These are phyloP conservation scores for Dactylonectria estremocensis DNA, from an alignment of 2,329 filamentous ascomycete genomes.

Conservation along the genomic window DNA sequence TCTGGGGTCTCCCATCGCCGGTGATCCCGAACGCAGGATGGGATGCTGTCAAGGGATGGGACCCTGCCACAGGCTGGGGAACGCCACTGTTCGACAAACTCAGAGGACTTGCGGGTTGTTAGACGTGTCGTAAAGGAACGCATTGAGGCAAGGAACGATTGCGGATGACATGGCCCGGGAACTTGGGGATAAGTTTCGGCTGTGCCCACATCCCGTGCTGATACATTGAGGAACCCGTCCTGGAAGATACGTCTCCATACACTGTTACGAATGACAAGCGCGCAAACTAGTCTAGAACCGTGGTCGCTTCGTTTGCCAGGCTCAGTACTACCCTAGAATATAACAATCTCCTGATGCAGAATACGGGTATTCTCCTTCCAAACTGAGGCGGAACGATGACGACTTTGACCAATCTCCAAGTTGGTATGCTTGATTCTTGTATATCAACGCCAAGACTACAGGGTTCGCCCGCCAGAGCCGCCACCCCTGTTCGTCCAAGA, in stretches of 20 bases:
- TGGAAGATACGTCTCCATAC: slow-evolving; percentile 1
- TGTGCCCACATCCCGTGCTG: background rate
- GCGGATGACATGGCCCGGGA: background rate
- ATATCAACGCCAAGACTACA: background rate
- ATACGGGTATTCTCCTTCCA: background rate
- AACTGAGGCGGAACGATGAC: background rate
- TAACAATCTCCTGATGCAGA: slow-evolving; percentile 2
- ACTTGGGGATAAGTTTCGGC: background rate
- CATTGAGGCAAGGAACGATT: background rate
- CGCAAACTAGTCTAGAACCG: background rate
- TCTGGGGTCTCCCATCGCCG: slow-evolving; percentile 46
- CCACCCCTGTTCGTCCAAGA: background rate
- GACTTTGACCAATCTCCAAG: background rate
- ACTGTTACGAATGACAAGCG: background rate
- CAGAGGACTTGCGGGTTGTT: slow-evolving; percentile 34
- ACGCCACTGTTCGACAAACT: slow-evolving; percentile 61
- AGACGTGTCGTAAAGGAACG: slow-evolving; percentile 18
- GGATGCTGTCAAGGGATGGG: slow-evolving; percentile 53
- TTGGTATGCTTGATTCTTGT: slow-evolving; percentile 6
- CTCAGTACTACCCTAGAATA: background rate
- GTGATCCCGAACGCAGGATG: slow-evolving; percentile 48
- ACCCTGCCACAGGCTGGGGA: slow-evolving; percentile 60
- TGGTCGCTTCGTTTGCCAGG: background rate
- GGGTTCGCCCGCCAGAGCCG: slow-evolving; percentile 6
- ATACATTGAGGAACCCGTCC: background rate